Conservation (phyloP, 441 rosid genomes). For the Sinapis alba region DNA sequence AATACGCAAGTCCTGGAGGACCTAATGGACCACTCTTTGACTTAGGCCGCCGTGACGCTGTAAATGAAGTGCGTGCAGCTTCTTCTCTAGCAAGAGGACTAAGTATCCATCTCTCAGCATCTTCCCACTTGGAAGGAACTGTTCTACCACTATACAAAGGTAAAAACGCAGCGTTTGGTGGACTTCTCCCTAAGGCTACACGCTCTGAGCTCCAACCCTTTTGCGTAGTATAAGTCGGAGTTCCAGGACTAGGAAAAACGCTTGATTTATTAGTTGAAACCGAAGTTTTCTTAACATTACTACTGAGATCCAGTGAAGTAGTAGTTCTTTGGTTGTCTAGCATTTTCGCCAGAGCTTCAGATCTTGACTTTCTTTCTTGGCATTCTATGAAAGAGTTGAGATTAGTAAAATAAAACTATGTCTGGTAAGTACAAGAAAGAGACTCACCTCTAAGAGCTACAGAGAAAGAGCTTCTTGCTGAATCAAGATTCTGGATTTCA, state of each 20-base stretch:
- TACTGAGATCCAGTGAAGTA: conserved; percentile 79
- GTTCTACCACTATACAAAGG: conserved; percentile 78
- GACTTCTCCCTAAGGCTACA: conserved; percentile 69
- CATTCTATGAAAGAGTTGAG: conserved; percentile 52
- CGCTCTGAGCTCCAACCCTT: conserved; percentile 98
- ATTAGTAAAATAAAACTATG: background rate
- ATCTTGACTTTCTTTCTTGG: conserved; percentile 80
- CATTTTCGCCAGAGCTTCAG: conserved; percentile 66
- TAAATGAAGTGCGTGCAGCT: conserved; percentile 50
- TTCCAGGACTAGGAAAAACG: conserved; percentile 89
- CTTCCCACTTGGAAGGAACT: conserved; percentile 98
- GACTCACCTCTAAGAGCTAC: conserved; percentile 77
- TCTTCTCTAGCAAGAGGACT: conserved; percentile 88
- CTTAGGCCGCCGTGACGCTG: conserved; percentile 67
- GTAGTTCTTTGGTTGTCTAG: conserved; percentile 69
- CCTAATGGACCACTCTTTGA: conserved; percentile 99
- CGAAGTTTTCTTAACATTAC: conserved; percentile 61
- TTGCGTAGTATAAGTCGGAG: conserved; percentile 79
- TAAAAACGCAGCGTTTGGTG: conserved; percentile 48
- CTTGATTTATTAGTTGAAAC: conserved; percentile 53
- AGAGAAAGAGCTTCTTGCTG: conserved; percentile 90
- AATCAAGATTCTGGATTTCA: conserved; percentile 54
- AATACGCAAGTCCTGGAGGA: conserved; percentile 81
- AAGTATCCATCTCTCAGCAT: conserved; percentile 98
- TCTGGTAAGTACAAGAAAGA: background rate